Conservation (phyloP, 2,329 filamentous ascomycete genomes). For the Orbilia brochopaga region DNA sequence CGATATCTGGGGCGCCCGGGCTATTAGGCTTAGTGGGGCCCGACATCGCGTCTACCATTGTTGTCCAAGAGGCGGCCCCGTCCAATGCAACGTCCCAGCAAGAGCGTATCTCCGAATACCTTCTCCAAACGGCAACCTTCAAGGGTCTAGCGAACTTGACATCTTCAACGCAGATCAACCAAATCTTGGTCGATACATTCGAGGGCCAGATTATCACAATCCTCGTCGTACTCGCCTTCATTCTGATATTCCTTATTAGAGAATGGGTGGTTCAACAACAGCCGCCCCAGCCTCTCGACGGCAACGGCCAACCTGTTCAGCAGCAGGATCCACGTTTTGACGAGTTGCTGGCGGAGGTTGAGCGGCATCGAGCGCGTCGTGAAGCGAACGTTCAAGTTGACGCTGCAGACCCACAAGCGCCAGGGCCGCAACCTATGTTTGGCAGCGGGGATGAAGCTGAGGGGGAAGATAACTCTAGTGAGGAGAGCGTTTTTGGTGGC, state of each 20-base stretch:
- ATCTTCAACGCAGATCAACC: constrained; percentile 73
- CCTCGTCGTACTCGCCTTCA: constrained; percentile 89
- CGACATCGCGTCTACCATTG: constrained; percentile 28
- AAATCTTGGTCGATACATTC: constrained; percentile 77
- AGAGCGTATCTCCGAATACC: constrained; percentile 32
- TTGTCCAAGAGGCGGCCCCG: constrained; percentile 14
- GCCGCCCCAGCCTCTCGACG: constrained; percentile 69
- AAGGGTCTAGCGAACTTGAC: constrained; percentile 64
- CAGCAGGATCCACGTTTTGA: constrained; percentile 45
- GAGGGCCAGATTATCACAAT: constrained; percentile 95
- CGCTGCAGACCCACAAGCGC: constrained; percentile 9
- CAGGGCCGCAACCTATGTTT: constrained; percentile 30
- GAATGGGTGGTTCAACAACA: constrained; percentile 99
- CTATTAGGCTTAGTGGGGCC: constrained; percentile 36
- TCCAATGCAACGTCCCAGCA: constrained; percentile 15
- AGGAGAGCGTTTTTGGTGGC: constrained; percentile 48
- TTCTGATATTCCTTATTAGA: constrained; percentile 92
- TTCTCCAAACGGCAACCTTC: constrained; percentile 34
- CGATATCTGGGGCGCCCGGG: constrained; percentile 23
- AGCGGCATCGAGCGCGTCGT: constrained; percentile 39
- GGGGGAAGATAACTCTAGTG: constrained; percentile 46
- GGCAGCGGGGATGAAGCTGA: constrained; percentile 49
- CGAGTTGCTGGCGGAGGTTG: constrained; percentile 42
- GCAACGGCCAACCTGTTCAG: constrained; percentile 50
- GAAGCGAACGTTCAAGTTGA: constrained; percentile 28